These are phyloP conservation scores for Mollisiaceae sp. DNA, from an alignment of 2,329 filamentous ascomycete species.

Conservation along the genomic window DNA sequence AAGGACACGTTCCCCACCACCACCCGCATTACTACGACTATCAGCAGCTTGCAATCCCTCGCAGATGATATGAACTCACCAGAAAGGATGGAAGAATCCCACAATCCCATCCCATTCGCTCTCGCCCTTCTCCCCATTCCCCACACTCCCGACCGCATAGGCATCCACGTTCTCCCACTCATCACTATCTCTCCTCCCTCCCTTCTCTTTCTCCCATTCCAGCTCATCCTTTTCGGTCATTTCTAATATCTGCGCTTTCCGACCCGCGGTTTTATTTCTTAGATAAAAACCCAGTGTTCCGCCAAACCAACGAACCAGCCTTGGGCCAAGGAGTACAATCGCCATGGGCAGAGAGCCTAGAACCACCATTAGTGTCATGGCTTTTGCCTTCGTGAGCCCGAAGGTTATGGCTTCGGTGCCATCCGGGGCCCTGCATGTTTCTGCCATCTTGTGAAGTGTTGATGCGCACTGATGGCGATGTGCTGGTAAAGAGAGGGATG, in stretches of 20 bases:
- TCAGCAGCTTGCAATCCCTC: neutral
- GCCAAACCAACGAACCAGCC: conserved; percentile 41
- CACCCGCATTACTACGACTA: conserved; percentile 80
- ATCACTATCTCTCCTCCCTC: conserved; percentile 54
- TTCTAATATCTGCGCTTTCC: conserved; percentile 61
- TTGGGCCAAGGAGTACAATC: conserved; percentile 36
- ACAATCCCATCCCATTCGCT: conserved; percentile 82
- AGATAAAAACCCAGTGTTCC: conserved; percentile 63
- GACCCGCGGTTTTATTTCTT: conserved; percentile 65
- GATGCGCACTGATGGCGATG: neutral
- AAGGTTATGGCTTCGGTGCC: conserved; percentile 39
- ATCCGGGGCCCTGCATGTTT: conserved; percentile 41
- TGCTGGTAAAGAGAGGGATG: conserved; percentile 9
- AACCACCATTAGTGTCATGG: conserved; percentile 39
- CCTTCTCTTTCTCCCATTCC: conserved; percentile 27
- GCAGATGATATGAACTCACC: conserved; percentile 55
- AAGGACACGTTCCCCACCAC: conserved; percentile 92
- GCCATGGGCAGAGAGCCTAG: conserved; percentile 43
- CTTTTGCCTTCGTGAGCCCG: conserved; percentile 39
- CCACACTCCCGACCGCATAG: conserved; percentile 50
- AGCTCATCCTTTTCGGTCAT: conserved; percentile 49
- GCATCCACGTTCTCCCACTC: conserved; percentile 75
- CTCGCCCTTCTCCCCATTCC: conserved; percentile 50
- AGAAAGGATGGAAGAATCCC: conserved; percentile 98
- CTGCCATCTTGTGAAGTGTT: conserved; percentile 17